Percentiles rank a stretch among this genome's conserved stretches.
These are phyloP conservation scores for Penicillium sp. DNA, from an alignment of 2,329 filamentous ascomycete genomes.

Conservation along the genomic window DNA sequence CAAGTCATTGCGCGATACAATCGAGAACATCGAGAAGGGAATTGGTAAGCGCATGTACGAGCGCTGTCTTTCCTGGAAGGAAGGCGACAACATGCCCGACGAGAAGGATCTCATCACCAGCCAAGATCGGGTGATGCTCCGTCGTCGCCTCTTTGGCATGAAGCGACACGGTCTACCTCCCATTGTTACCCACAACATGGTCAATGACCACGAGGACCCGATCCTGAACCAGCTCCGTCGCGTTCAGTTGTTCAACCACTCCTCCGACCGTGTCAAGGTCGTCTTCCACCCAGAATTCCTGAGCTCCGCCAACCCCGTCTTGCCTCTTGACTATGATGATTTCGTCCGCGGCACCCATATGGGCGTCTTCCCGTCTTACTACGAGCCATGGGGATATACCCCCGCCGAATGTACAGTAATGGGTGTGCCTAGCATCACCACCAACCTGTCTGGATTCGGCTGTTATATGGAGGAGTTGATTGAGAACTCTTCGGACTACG, in stretches of 20 bases:
- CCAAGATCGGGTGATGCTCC: constrained; percentile 88
- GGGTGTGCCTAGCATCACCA: constrained; percentile 97
- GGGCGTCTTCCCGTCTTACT: constrained; percentile 95
- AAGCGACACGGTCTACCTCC: constrained; percentile 87
- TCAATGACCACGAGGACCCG: constrained; percentile 88
- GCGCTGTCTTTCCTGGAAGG: constrained; percentile 90
- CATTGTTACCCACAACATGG: constrained; percentile 98
- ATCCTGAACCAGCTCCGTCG: constrained; percentile 94
- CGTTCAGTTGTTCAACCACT: constrained; percentile 96
- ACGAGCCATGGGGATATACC: constrained; percentile 99
- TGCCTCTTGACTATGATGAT: constrained; percentile 96
- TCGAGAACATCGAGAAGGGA: constrained; percentile 86
- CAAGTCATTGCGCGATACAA: constrained; percentile 90
- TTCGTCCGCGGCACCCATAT: constrained; percentile 96
- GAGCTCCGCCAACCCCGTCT: constrained; percentile 89
- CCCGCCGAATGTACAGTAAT: constrained; percentile 98
- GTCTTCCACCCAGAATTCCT: constrained; percentile 98
- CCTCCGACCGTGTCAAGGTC: constrained; percentile 91
- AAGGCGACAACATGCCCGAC: constrained; percentile 88
- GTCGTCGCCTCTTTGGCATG: constrained; percentile 92
- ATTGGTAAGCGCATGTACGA: constrained; percentile 95
- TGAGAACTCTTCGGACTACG: constrained; percentile 95
- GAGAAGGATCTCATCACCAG: constrained; percentile 93
- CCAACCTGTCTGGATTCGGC: constrained; percentile 94
- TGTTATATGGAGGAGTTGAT: constrained; percentile 99